phyloP scores from a whole-genome alignment of 2,329 filamentous ascomycete genomes.

The Polytolypa hystricis region DNA sequence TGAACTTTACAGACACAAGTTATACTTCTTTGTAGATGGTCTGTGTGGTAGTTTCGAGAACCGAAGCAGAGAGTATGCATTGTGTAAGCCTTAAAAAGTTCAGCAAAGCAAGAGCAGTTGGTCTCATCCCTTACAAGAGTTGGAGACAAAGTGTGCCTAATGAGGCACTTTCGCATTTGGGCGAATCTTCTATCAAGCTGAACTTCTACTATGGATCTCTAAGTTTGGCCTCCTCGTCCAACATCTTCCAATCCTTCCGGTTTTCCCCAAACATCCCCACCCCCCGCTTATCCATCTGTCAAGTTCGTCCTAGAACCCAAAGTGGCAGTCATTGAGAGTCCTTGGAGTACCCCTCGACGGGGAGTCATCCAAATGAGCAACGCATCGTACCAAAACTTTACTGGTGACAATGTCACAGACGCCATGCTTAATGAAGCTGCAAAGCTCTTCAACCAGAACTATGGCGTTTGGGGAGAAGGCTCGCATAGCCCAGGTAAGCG shows the following conservation, averaged over 20 bases:
- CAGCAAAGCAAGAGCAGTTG: too few relatives aligned
- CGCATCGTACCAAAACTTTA: conserved; percentile 17
- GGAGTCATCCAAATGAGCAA: neutral
- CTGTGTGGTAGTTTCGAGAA: neutral
- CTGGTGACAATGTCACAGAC: conserved; percentile 22
- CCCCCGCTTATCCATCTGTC: too few relatives aligned
- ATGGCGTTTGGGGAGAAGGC: conserved; percentile 22
- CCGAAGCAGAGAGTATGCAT: too few relatives aligned
- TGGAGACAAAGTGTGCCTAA: too few relatives aligned
- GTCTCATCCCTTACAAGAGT: too few relatives aligned
- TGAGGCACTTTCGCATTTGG: too few relatives aligned
- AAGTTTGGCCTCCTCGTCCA: too few relatives aligned
- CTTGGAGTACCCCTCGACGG: neutral
- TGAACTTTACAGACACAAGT: neutral
- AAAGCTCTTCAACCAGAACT: conserved; percentile 25
- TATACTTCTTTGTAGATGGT: neutral
- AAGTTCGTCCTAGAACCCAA: neutral
- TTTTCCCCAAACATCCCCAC: too few relatives aligned
- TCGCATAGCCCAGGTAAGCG: conserved; percentile 13
- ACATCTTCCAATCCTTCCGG: too few relatives aligned
- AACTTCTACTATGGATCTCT: too few relatives aligned
- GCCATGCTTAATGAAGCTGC: conserved; percentile 26
- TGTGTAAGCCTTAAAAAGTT: too few relatives aligned
- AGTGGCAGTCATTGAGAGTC: neutral
- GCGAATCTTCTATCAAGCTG: too few relatives aligned